Evolutionary conservation across 2,329 filamentous ascomycete genomes (phyloP), one percentile per base, ranked within the genome.

Genomic region (Hypoxylon sp.): DNA sequence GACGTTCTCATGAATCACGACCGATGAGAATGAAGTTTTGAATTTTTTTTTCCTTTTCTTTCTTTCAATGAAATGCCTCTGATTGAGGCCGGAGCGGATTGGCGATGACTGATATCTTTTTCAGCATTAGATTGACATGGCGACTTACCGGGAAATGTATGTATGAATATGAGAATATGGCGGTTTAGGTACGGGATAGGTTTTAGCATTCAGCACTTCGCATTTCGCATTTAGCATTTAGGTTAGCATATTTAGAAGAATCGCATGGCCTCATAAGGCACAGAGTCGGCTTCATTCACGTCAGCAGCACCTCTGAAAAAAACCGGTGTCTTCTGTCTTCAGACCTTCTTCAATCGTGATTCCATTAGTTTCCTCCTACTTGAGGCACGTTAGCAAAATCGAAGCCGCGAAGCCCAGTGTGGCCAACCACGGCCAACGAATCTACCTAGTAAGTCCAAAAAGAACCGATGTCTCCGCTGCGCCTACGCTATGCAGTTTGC

Each of bases 401-500:
- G 47, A 42, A 19, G 44, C 17, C 46, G 24, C 14, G 35, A 35
- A 29, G 39, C 17, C 53, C 5, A n/a, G 17, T n/a, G 9, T 44
- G 51, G 35, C 19, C 29, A 44, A 56, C 46, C 31, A 44, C 24
- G 22, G 39, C 51, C 24, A 51, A 11, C 44, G 47, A 57, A 37
- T 61, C 52, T 19, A 33, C 44, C 55, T 26, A 3, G 17, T 55
- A 52, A 33, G 48, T 29, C 52, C 44, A 52, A 63, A 51, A 53
- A 24, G 46, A 51, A 60, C 52, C 47, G n/a, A 63, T 58, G 63
- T 65, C 57, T 67, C 62, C 69, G 26, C 29, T 61, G 58, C 69
- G 64, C 69, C 69, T 17, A 57, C 47, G 69, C 69, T 71, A 71
- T 71, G 69, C 61, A 67, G 53, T 71, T 19, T 19, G n/a, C 11